Percentiles rank a stretch among this genome's conserved stretches.
Conservation (phyloP, 371 early-diverging fungal genomes). For the Rhizopus delemar region DNA sequence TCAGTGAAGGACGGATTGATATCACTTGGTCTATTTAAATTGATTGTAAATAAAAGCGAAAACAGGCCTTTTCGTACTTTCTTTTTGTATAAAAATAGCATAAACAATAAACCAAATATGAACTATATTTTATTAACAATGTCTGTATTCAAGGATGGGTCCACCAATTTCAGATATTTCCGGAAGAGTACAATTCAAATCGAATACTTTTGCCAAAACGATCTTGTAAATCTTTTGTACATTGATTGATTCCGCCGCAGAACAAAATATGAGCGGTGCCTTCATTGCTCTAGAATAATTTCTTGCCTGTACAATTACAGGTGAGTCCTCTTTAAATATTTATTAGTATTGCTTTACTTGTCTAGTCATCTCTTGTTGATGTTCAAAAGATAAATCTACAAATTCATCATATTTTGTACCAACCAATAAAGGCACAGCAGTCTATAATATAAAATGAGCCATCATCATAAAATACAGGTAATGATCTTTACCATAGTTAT, state of each 20-base stretch:
- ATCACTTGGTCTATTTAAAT: slow-evolving; percentile 42
- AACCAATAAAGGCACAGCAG: slow-evolving; percentile 90
- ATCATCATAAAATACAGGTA: background rate
- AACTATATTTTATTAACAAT: slow-evolving; percentile 29
- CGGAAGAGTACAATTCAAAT: slow-evolving; percentile 89
- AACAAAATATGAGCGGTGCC: slow-evolving; percentile 93
- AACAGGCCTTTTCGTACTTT: background rate
- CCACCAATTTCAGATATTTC: slow-evolving; percentile 89
- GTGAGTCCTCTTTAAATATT: background rate
- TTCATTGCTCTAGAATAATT: slow-evolving; percentile 92
- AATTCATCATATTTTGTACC: slow-evolving; percentile 98
- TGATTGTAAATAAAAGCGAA: background rate
- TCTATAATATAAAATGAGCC: slow-evolving; percentile 39
- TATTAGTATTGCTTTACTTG: slow-evolving; percentile 56
- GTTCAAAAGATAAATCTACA: slow-evolving; percentile 74
- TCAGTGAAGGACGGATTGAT: slow-evolving; percentile 38
- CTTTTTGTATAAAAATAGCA: background rate
- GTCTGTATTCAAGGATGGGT: slow-evolving; percentile 82
- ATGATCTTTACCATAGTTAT: slow-evolving; percentile 77
- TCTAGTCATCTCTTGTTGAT: slow-evolving; percentile 91
- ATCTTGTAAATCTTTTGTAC: slow-evolving; percentile 97
- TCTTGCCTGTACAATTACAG: slow-evolving; percentile 61
- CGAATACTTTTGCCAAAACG: slow-evolving; percentile 91
- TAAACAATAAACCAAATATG: background rate
- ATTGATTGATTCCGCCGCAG: slow-evolving; percentile 91